A percentile compares a stretch with the other conserved stretches of the same genome.
phyloP scores from a whole-genome alignment of 1,284 basidiomycete genomes.

The Singerocomus inundabilis region DNA sequence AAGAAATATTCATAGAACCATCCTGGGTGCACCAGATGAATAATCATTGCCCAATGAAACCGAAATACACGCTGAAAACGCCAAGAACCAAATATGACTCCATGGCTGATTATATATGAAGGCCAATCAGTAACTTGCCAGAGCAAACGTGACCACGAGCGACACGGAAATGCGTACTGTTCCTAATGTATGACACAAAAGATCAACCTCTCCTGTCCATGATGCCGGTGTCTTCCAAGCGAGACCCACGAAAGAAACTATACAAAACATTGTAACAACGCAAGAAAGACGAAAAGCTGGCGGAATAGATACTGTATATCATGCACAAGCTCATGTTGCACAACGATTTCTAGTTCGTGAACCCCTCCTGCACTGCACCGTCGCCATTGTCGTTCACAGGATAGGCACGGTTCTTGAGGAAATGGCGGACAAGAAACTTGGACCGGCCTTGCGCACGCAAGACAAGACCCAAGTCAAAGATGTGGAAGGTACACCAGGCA shows the following conservation, averaged over 20 bases:
- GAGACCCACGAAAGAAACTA: slow-evolving; percentile 79
- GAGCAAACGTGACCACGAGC: neutral
- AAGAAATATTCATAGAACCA: slow-evolving; percentile 99
- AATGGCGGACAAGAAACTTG: slow-evolving; percentile 93
- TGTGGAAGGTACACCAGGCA: slow-evolving; percentile 86
- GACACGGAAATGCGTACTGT: slow-evolving; percentile 47
- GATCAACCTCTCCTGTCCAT: slow-evolving; percentile 89
- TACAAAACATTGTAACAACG: neutral
- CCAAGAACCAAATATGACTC: slow-evolving; percentile 94
- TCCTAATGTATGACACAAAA: slow-evolving; percentile 87
- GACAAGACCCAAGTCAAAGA: slow-evolving; percentile 82
- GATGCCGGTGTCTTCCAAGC: slow-evolving; percentile 84
- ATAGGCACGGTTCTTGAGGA: slow-evolving; percentile 89
- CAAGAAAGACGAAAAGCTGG: neutral
- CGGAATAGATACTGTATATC: slow-evolving; percentile 75
- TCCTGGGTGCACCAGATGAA: slow-evolving; percentile 44
- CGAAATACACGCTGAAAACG: slow-evolving; percentile 64
- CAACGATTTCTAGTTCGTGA: slow-evolving; percentile 90
- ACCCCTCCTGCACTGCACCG: slow-evolving; percentile 87
- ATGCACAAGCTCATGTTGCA: slow-evolving; percentile 94
- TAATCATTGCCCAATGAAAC: neutral
- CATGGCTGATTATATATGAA: slow-evolving; percentile 90
- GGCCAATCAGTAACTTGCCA: slow-evolving; percentile 72
- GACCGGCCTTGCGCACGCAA: slow-evolving; percentile 81
- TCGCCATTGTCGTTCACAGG: slow-evolving; percentile 55